Conservation (phyloP, 306 rosid species). For the Rubus parviflorus region DNA sequence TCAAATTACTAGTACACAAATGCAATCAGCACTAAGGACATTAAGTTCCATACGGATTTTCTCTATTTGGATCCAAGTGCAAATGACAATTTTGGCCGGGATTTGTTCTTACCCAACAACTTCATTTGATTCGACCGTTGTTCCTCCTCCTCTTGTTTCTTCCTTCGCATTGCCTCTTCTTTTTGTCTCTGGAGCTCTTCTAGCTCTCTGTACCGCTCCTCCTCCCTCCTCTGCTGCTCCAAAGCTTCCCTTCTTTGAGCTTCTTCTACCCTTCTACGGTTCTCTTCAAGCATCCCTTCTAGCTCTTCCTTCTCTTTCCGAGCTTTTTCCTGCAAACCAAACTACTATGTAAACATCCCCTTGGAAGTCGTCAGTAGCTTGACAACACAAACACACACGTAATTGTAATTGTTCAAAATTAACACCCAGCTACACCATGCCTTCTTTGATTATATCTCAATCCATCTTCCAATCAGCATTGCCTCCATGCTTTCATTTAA, state of each 20-base stretch:
- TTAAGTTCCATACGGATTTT: background rate
- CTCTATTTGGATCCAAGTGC: slow-evolving; percentile 88
- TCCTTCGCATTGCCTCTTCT: slow-evolving; percentile 85
- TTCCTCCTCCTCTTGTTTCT: slow-evolving; percentile 89
- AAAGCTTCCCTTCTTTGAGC: slow-evolving; percentile 87
- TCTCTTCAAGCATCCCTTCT: slow-evolving; percentile 93
- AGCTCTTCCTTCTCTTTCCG: slow-evolving; percentile 86
- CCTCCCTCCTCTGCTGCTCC: slow-evolving; percentile 87
- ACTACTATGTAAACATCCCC: background rate
- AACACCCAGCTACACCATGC: background rate
- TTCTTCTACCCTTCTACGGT: slow-evolving; percentile 84
- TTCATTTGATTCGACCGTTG: slow-evolving; percentile 79
- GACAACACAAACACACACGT: background rate
- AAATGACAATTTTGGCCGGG: slow-evolving; percentile 94
- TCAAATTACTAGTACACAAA: background rate
- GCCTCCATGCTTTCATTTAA: background rate
- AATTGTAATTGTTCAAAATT: no score
- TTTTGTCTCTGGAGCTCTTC: slow-evolving; percentile 97
- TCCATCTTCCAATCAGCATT: background rate
- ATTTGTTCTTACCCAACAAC: slow-evolving; percentile 90
- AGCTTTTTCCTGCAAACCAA: slow-evolving; percentile 62
- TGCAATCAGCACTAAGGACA: slow-evolving; percentile 7
- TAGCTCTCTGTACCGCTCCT: slow-evolving; percentile 91
- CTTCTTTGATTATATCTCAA: background rate
- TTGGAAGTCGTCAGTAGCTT: background rate